Base-by-base conservation (phyloP, 1,284 basidiomycete species). In the Cutaneotrichosporon cavernicola region DNA sequence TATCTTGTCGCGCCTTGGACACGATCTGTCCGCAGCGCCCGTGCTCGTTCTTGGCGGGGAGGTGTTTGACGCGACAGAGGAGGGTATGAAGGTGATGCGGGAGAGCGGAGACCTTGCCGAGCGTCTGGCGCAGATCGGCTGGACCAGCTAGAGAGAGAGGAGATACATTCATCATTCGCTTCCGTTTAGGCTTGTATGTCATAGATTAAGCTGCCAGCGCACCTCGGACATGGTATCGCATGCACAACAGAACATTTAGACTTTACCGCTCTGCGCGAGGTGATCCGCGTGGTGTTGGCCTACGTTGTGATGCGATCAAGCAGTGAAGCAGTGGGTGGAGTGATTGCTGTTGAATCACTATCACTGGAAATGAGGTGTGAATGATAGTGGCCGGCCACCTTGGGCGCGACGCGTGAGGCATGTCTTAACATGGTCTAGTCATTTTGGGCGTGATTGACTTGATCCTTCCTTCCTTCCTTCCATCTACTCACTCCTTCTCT, bases 11-110 rank as follows among this genome's bases (percentile, higher is more conserved):
- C 68, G 74, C 36, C 69, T 74, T 6, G 65, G 65, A 9, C 60
- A 73, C 18, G 68, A 73, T 11, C 55, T 74, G 13, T 47, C 53
- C 30, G 50, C 62, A 9, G 63, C 65, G 40, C 74, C 74, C 2
- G 64, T 76, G 36, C 65, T 77, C 40, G 69, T 76, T 64, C 71
- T 77, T 40, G 76, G 72, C 36, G 73, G 72, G 22, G 65, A 72
- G 57, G 64, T 67, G 11, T 51, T 74, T 30, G 50, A 66, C 11
- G 74, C 70, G 11, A 66, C 70, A 31, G 21, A 59, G 8, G 68
- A 68, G 46, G 57, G 38, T 21, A 62, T 77, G 47, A 59, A 70
- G 55, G 67, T 68, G 58, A 65, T 74, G 38, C 61, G 65, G n/a
- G 40, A 58, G 13, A 69, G 64, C 30, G 72, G 72, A 9, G 62